These are phyloP conservation scores for Cephaloascus fragrans DNA, from an alignment of 805 yeast genomes.

Conservation along the genomic window DNA sequence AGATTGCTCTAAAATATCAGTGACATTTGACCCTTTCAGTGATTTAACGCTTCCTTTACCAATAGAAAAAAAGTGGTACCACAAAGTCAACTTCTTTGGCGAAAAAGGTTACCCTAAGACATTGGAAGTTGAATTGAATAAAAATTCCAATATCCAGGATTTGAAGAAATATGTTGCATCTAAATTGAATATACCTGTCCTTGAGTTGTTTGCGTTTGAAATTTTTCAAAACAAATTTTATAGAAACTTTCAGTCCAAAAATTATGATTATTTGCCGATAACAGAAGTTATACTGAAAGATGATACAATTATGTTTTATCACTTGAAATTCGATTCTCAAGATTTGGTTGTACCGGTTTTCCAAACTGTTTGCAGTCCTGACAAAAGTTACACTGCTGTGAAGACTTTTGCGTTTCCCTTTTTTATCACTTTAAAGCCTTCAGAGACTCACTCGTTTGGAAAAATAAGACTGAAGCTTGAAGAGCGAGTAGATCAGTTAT, in stretches of 20 bases:
- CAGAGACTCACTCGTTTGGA: slow-evolving; percentile 49
- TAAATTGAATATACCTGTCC: slow-evolving; percentile 22
- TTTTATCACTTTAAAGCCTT: slow-evolving; percentile 45
- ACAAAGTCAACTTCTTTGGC: slow-evolving; percentile 54
- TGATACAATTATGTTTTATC: slow-evolving; percentile 61
- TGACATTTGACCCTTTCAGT: slow-evolving; percentile 90
- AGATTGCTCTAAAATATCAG: slow-evolving; percentile 62
- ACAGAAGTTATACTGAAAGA: slow-evolving; percentile 52
- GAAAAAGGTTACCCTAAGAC: slow-evolving; percentile 35
- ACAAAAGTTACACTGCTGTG: slow-evolving; percentile 22
- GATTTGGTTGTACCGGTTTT: slow-evolving; percentile 55
- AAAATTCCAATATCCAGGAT: slow-evolving; percentile 53
- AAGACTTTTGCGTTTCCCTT: slow-evolving; percentile 70
- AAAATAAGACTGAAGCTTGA: slow-evolving; percentile 49
- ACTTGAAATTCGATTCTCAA: slow-evolving; percentile 24
- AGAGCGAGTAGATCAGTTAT: slow-evolving; percentile 32
- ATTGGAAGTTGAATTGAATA: slow-evolving; percentile 66
- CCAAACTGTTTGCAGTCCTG: slow-evolving; percentile 28
- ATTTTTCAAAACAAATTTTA: slow-evolving; percentile 61
- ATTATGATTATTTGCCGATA: slow-evolving; percentile 53
- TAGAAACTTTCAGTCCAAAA: slow-evolving; percentile 55
- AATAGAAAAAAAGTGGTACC: slow-evolving; percentile 60
- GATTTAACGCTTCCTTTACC: slow-evolving; percentile 89
- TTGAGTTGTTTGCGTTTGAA: slow-evolving; percentile 20
- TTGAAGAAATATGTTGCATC: slow-evolving; percentile 51